Evolutionary conservation across 495 filamentous ascomycete species (phyloP).

Genomic region (Xylaria grammica): DNA sequence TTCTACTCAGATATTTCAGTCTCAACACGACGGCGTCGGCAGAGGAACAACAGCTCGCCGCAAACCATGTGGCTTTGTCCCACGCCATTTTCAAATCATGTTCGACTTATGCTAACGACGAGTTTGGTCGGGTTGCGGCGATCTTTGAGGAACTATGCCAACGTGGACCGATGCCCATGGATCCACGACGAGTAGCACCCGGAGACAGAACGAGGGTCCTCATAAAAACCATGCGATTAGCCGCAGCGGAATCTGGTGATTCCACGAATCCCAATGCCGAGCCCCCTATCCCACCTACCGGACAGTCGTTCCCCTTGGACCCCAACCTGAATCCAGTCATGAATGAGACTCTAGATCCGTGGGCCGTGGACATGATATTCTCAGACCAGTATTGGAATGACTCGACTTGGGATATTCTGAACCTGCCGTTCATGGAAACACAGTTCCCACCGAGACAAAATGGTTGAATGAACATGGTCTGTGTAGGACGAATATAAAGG

Average conservation of each 20-base stretch:
- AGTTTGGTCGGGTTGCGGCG: constrained; percentile 27
- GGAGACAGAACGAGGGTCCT: constrained; percentile 6
- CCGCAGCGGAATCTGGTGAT: background rate
- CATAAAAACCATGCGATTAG: background rate
- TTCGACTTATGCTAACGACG: constrained; percentile 24
- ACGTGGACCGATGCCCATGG: constrained; percentile 23
- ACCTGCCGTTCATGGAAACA: constrained; percentile 10
- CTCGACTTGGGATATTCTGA: constrained; percentile 5
- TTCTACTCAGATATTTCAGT: constrained; percentile 33
- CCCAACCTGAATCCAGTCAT: background rate
- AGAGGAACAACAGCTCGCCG: constrained; percentile 38
- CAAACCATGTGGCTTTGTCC: constrained; percentile 36
- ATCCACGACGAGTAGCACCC: background rate
- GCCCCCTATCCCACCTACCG: background rate
- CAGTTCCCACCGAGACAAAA: background rate
- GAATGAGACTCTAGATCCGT: background rate
- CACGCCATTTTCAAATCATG: constrained; percentile 32
- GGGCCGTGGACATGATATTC: constrained; percentile 4
- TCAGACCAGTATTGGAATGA: constrained; percentile 17
- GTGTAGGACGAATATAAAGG: too few species aligned
- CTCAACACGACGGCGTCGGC: constrained; percentile 24
- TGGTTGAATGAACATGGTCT: background rate
- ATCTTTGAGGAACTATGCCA: constrained; percentile 35
- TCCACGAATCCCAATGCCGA: background rate
- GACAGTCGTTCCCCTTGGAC: background rate